Conservation (phyloP, 371 early-diverging fungal species). For the Syncephalastrum racemosum region DNA sequence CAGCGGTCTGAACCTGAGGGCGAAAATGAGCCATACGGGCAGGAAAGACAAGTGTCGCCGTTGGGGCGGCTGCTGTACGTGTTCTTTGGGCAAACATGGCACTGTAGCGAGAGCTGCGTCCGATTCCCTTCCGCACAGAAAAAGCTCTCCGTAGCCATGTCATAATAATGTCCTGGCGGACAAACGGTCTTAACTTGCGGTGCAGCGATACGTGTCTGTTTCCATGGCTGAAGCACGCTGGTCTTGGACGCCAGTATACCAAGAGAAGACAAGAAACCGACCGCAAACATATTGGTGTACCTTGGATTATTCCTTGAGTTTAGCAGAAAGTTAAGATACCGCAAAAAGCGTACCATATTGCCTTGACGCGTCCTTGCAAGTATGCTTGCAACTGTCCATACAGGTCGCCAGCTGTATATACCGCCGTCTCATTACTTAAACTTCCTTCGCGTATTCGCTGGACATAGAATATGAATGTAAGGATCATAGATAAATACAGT, state of each 20-base stretch:
- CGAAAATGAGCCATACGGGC: slow-evolving; percentile 24
- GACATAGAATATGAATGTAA: not conserved
- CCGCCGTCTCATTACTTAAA: slow-evolving; percentile 11
- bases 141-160: slow-evolving; percentile 10
- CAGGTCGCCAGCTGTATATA: slow-evolving; percentile 30
- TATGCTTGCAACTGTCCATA: slow-evolving; percentile 29
- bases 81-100: slow-evolving; percentile 37
- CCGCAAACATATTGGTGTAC: slow-evolving; percentile 27
- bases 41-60: slow-evolving; percentile 31
- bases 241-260: slow-evolving; percentile 20
- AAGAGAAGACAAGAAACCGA: slow-evolving; percentile 34
- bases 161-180: slow-evolving; percentile 24
- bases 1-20: slow-evolving; percentile 20
- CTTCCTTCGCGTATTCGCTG: slow-evolving; percentile 30
- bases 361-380: slow-evolving; percentile 20
- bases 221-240: slow-evolving; percentile 23
- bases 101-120: slow-evolving; percentile 20
- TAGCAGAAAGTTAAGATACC: too few relatives aligned
- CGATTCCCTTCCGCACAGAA: slow-evolving; percentile 22
- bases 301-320: slow-evolving; percentile 9
- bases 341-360: slow-evolving; percentile 21
- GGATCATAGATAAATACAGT: not conserved
- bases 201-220: slow-evolving; percentile 16
- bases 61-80: slow-evolving; percentile 21
- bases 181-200: slow-evolving; percentile 11